Evolutionary conservation across 1,139 yeast species (phyloP), one percentile per base, ranked within the genome.

Genomic region (Magnusiomyces magnusii): DNA sequence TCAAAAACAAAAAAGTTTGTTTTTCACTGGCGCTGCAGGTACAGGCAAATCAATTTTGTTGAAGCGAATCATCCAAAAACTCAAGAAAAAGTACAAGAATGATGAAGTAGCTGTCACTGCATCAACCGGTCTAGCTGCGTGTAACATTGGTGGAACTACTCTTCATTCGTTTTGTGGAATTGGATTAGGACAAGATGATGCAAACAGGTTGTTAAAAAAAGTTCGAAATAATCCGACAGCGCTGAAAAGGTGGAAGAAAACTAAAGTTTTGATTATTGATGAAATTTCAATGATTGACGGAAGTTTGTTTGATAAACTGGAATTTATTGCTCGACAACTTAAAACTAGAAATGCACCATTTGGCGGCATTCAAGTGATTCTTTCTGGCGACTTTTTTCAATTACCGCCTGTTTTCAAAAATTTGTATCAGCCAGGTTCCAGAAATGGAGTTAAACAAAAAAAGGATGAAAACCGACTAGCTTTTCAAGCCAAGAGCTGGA

Each of bases 21-120:
- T 91, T 68, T 91, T 87, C 68, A 91, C 97, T 0, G 98, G 98
- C 47, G 88, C 97, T 49, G 98, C 98, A 0, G 98, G 97, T 67
- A 91, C 97, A 1, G 98, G 98, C 67, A 91, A 91, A 69, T 89
- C 97, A 1, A 85, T 91, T 3, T 76, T 88, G 23, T 75, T 95
- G 55, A 78, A 86, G 61, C 80, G 85, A 31, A 79, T 93, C 50
- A 92, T 93, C 57, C 80, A 81, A 63, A 77, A 80, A 0, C 74
- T 93, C 59, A 78, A 77, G 61, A 59, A 65, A 1, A 78, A 75
- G 58, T 77, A 83, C 67, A 69, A 68, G 1, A 47, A 54, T 9
- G 66, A 55, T 2, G 56, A 49, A 10, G 91, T 91, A 0, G 95
- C 90, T 0, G 89, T 90, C 1, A 90, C 97, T 0, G 97, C 97